Evolutionary conservation across 129 eudicot species (phyloP).

Genomic region (Erigeron canadensis): DNA sequence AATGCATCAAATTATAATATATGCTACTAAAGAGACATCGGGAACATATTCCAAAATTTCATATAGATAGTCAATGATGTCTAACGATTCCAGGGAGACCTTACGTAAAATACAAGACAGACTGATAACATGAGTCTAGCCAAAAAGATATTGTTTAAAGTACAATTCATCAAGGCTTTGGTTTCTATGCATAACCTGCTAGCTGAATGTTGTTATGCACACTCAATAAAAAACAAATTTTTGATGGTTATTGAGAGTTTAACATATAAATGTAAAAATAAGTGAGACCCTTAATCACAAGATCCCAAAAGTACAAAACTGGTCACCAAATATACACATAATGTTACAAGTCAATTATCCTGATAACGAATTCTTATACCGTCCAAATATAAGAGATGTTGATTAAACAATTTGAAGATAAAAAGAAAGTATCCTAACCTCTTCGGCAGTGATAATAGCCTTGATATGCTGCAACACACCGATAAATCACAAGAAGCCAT

Average conservation of each 20-base stretch:
- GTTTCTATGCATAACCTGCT: not conserved
- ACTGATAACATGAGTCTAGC: not conserved
- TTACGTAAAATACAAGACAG: not conserved
- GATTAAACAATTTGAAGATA: not conserved
- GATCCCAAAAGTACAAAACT: not conserved
- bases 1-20: not conserved
- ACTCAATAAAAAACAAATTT: not conserved
- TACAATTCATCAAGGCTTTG: not conserved
- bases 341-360: not conserved
- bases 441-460: slow-evolving; percentile 84
- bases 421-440: slow-evolving; percentile 31
- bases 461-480: slow-evolving; percentile 68
- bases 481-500: slow-evolving; percentile 9
- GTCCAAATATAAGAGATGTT: slow-evolving; percentile 5
- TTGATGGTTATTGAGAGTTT: not conserved
- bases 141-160: not conserved
- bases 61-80: not conserved
- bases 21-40: not conserved
- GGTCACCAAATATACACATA: slow-evolving; percentile 1
- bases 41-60: slow-evolving; percentile 7
- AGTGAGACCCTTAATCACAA: not conserved
- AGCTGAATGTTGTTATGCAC: slow-evolving; percentile 9
- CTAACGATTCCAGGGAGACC: too few relatives aligned
- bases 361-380: not conserved
- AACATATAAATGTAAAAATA: not conserved